Base-by-base conservation (phyloP, 306 rosid genomes). In the Luffa acutangula region DNA sequence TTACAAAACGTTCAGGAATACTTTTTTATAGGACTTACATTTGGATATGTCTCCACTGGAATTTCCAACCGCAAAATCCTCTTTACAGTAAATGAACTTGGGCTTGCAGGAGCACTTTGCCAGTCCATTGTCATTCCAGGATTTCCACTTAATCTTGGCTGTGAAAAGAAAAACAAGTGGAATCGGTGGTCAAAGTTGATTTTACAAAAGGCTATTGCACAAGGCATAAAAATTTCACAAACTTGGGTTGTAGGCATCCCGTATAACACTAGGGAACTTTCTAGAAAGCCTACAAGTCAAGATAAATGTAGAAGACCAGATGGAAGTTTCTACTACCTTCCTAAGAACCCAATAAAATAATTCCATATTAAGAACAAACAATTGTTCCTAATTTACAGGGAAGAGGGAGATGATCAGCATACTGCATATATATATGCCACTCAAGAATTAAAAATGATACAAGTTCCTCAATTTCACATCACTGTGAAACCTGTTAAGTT, bases 101-200 rank as follows among this genome's bases (percentile, higher is more conserved):
- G 98, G 86, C 97, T 94, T 15, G 97, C 98, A 2, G 97, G 94
- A 25, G 93, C 97, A 63, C 98, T 87, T 88, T 92, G 98, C 98
- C 98, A 94, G 85, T 92, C 98, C 98, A 94, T 94, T 53, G 96
- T 89, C 98, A 88, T 90, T 77, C 97, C 97, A 41, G 92, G 89
- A 2, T 90, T 90, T 81, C 94, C 94, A 80, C 90, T 82, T 87
- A 92, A 80, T 89, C 97, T 89, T 92, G 91, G 88, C 77, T 60
- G 86, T 49, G 52, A 60, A 62, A 81, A 77, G 80, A 57, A 76
- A 42, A 53, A 73, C 46, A 18, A 52, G 42, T 74, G 15, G 9
- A 31, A 48, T 48, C 20, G 6, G 9, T 48, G n/a, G 21, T 67
- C 48, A 60, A 60, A 25, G 66, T 60, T 62, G 42, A 31, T 62